Evolutionary conservation across 148 eudicot species (phyloP).

Genomic region (Rhododendron ovatum): DNA sequence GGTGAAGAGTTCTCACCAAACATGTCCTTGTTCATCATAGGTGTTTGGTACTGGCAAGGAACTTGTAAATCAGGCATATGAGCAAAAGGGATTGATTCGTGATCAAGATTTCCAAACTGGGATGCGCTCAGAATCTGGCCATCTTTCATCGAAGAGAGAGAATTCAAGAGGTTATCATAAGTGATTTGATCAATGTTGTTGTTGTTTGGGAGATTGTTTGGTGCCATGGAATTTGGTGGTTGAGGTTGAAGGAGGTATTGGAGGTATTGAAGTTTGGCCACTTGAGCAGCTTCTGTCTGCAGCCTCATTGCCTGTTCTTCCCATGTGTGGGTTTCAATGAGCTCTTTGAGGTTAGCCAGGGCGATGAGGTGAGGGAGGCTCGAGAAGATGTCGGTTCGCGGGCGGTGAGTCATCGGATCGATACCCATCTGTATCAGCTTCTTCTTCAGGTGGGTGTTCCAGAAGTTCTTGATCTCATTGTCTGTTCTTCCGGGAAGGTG

Average conservation of each 20-base stretch:
- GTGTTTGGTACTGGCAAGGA: conserved; percentile 20
- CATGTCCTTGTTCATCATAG: conserved; percentile 8
- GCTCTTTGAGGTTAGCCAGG: conserved; percentile 76
- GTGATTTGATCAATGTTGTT: conserved; percentile 34
- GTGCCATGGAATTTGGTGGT: conserved; percentile 11
- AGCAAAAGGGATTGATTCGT: conserved; percentile 22
- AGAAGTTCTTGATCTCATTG: conserved; percentile 89
- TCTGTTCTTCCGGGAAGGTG: conserved; percentile 90
- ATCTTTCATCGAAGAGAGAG: conserved; percentile 39
- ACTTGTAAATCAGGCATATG: conserved; percentile 61
- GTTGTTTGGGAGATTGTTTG: conserved; percentile 19
- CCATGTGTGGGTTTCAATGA: conserved; percentile 63
- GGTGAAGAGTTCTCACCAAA: conserved; percentile 34
- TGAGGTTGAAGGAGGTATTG: conserved; percentile 62
- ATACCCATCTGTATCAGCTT: conserved; percentile 91
- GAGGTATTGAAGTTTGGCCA: conserved; percentile 68
- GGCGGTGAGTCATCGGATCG: conserved; percentile 95
- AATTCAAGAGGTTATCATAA: conserved; percentile 46
- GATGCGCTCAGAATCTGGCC: conserved; percentile 14
- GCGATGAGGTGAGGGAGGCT: conserved; percentile 93
- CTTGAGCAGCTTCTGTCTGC: conserved; percentile 55
- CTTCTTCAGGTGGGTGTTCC: conserved; percentile 98
- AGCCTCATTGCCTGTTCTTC: conserved; percentile 76
- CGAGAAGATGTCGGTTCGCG: conserved; percentile 83
- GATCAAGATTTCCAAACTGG: conserved; percentile 9